Evolutionary conservation across 495 filamentous ascomycete species (phyloP).

Genomic region (Astrothelium macrocarpum): DNA sequence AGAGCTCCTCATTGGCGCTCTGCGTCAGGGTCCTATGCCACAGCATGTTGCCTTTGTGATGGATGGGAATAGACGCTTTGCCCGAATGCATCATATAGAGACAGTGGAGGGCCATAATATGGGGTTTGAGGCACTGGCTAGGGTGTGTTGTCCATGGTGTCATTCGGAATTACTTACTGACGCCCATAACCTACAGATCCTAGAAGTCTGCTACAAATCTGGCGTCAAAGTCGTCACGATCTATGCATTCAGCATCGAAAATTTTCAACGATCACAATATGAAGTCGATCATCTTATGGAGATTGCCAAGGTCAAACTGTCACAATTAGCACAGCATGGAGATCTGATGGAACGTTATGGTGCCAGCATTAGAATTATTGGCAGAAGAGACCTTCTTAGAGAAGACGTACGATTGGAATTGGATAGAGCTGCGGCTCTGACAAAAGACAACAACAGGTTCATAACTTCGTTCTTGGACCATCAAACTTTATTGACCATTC

Average conservation of each 20-base stretch:
- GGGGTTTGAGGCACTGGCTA: constrained; percentile 88
- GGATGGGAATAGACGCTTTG: constrained; percentile 94
- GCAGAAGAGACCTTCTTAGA: constrained; percentile 67
- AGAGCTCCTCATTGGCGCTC: constrained; percentile 73
- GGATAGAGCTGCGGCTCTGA: constrained; percentile 71
- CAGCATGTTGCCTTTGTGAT: constrained; percentile 96
- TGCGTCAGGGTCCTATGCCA: constrained; percentile 84
- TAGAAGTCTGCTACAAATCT: constrained; percentile 95
- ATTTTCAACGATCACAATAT: constrained; percentile 96
- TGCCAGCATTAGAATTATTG: constrained; percentile 72
- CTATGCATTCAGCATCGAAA: constrained; percentile 97
- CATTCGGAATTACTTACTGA: constrained; percentile 13
- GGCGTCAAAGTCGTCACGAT: constrained; percentile 93
- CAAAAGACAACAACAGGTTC: constrained; percentile 68
- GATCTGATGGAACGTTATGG: constrained; percentile 90
- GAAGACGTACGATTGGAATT: constrained; percentile 82
- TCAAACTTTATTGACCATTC: constrained; percentile 2
- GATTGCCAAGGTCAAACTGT: constrained; percentile 88
- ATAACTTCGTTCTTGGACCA: constrained; percentile 11
- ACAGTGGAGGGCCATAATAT: constrained; percentile 94
- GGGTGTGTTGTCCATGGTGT: constrained; percentile 38
- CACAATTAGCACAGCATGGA: constrained; percentile 84
- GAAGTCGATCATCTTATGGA: constrained; percentile 97
- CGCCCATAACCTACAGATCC: constrained; percentile 45
- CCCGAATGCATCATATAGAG: constrained; percentile 81